Percentiles rank a stretch among this genome's conserved stretches.
Evolutionary conservation across 192 early-diverging fungal species (phyloP).

Genomic region (Martensiomyces pterosporus): DNA sequence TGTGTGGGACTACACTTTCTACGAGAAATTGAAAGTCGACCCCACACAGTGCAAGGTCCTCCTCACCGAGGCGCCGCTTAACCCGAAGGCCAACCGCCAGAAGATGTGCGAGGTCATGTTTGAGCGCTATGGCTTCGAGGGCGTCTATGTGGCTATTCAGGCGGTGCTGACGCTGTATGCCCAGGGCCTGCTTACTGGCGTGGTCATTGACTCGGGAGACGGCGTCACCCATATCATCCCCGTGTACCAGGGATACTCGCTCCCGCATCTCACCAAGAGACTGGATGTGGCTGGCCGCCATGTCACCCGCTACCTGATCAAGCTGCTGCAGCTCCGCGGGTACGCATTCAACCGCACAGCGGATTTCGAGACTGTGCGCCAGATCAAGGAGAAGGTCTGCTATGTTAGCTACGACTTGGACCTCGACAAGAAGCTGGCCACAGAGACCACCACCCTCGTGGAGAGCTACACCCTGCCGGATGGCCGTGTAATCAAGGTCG

Average conservation of each 20-base stretch:
- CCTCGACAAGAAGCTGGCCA: constrained; percentile 89
- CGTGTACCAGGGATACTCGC: constrained; percentile 93
- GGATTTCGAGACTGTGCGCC: constrained; percentile 96
- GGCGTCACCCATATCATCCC: constrained; percentile 99
- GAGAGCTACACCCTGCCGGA: constrained; percentile 97
- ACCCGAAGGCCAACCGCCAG: constrained; percentile 87
- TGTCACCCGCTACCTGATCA: constrained; percentile 96
- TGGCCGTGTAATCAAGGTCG: constrained; percentile 96
- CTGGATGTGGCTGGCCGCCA: constrained; percentile 95
- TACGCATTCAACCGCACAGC: constrained; percentile 97
- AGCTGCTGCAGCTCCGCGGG: constrained; percentile 86
- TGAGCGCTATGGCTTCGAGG: constrained; percentile 93
- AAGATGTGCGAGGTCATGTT: constrained; percentile 96
- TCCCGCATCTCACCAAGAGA: constrained; percentile 83
- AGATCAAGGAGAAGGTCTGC: constrained; percentile 98
- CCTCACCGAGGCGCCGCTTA: constrained; percentile 95
- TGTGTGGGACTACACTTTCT: constrained; percentile 98
- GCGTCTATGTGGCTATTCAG: constrained; percentile 93
- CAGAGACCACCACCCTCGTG: constrained; percentile 94
- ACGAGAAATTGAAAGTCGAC: constrained; percentile 86
- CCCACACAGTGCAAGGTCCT: constrained; percentile 88
- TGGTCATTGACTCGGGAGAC: constrained; percentile 98
- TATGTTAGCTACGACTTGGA: constrained; percentile 97
- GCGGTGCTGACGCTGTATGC: constrained; percentile 96
- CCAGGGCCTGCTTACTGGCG: constrained; percentile 96